Evolutionary conservation across 495 filamentous ascomycete species (phyloP), one percentile per base, ranked within the genome.

Genomic region (Penicillium arizonense): DNA sequence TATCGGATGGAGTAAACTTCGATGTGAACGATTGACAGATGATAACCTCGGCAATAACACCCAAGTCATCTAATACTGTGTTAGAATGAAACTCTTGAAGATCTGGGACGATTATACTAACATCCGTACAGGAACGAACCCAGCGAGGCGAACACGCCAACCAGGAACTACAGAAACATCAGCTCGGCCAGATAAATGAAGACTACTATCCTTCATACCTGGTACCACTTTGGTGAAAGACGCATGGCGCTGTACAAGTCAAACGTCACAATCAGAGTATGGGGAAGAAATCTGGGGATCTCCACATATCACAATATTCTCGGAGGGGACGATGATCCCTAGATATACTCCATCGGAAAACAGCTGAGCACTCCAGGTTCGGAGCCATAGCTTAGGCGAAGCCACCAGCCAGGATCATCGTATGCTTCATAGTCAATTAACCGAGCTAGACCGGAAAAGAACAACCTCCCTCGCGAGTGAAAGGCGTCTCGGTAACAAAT

Each of bases 31-130:
- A 78, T 4, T 69, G 56, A 48, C 70, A 75, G 16, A 75, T 75
- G 23, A 85, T 76, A 10, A 84, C 83, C 52, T 81, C 80, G 11
- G 82, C 81, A 50, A 85, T 84, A 16, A 85, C 82, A 71, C 83
- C 82, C 47, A 73, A 52, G 62, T 77, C 73, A 59, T 77, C 71
- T 74, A 50, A 24, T n/a, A 12, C 7, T 35, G 23, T 52, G 36
- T 67, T 49, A 58, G 57, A 26, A 23, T 33, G 23, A 3, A 14
- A 1, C 36, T 21, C 60, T 32, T 68, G 61, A 45, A 70, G 8
- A 12, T 7, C 5, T 2, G 20, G n/a, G 12, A 24, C 0, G 21
- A 3, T 30, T 13, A 18, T 10, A 65, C 71, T 35, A 53, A 74
- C 71, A 82, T 57, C 82, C 83, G 63, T 73, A 86, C 24, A 84